phyloP scores from a whole-genome alignment of 306 rosid genomes.

The Leucaena leucocephala region DNA sequence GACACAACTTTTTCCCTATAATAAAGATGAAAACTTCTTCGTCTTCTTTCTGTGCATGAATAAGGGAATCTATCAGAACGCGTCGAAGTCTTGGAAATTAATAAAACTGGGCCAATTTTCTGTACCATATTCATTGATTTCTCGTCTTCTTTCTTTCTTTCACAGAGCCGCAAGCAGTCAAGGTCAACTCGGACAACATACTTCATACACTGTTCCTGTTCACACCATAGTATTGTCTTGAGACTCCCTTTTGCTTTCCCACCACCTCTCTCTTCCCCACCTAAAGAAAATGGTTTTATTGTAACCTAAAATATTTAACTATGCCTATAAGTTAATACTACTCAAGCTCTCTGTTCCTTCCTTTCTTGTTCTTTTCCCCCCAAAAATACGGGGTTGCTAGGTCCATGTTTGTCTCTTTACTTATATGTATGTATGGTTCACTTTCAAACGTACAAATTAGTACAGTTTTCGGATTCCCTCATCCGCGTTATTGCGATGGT shows the following conservation, averaged over 20 bases:
- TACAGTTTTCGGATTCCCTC: neutral
- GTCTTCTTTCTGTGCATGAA: neutral
- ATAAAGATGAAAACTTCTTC: neutral
- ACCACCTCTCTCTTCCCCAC: neutral
- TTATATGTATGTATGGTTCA: neutral
- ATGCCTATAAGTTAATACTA: no score
- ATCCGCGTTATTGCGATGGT: neutral
- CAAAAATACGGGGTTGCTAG: neutral
- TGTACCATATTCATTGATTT: neutral
- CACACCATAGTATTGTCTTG: neutral
- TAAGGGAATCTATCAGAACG: neutral
- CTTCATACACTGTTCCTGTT: neutral
- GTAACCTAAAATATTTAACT: neutral
- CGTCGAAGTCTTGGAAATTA: neutral
- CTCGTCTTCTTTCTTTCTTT: neutral
- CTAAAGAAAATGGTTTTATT: neutral
- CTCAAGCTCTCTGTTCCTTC: neutral
- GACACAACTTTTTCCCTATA: neutral
- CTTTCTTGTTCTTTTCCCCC: neutral
- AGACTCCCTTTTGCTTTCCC: neutral
- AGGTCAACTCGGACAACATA: neutral
- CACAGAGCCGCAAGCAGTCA: neutral
- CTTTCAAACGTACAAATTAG: neutral
- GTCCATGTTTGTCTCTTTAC: neutral
- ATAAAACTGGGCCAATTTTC: neutral